Conservation (phyloP, 2,329 filamentous ascomycete genomes). For the Alternaria rosae region DNA sequence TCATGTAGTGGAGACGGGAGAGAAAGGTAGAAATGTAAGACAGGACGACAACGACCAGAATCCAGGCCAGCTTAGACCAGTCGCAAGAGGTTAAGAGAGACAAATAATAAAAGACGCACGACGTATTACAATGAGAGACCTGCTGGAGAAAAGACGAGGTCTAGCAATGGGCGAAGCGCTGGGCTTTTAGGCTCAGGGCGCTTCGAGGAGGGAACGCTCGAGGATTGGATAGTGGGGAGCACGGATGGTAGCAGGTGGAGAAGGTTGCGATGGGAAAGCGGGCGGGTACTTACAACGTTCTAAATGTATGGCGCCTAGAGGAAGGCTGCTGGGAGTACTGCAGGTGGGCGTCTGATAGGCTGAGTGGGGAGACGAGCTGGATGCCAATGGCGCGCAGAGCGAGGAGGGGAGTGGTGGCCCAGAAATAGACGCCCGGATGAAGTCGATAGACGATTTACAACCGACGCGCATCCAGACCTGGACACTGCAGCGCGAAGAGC, state of each 20-base stretch:
- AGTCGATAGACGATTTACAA: slow-evolving; percentile 43
- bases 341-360: slow-evolving; percentile 45
- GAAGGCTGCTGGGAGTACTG: slow-evolving; percentile 40
- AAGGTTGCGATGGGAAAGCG: slow-evolving; percentile 43
- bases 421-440: slow-evolving; percentile 53
- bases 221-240: slow-evolving; percentile 41
- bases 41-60: slow-evolving; percentile 42
- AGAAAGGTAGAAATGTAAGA: slow-evolving; percentile 36
- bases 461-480: slow-evolving; percentile 42
- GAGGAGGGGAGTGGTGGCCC: slow-evolving; percentile 40
- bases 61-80: slow-evolving; percentile 51
- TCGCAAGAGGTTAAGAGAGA: slow-evolving; percentile 36
- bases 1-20: slow-evolving; percentile 38
- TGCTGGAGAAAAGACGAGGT: slow-evolving; percentile 49
- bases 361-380: slow-evolving; percentile 36
- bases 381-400: slow-evolving; percentile 40
- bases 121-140: slow-evolving; percentile 53
- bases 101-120: slow-evolving; percentile 41
- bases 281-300: slow-evolving; percentile 51
- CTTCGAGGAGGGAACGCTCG: slow-evolving; percentile 39
- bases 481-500: slow-evolving; percentile 33
- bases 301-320: slow-evolving; percentile 49
- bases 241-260: slow-evolving; percentile 41
- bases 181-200: slow-evolving; percentile 52
- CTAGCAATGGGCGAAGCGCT: slow-evolving; percentile 47